Percentiles rank a stretch among this genome's conserved stretches.
phyloP scores from a whole-genome alignment of 768 basidiomycete species.

The Amanita thiersii region DNA sequence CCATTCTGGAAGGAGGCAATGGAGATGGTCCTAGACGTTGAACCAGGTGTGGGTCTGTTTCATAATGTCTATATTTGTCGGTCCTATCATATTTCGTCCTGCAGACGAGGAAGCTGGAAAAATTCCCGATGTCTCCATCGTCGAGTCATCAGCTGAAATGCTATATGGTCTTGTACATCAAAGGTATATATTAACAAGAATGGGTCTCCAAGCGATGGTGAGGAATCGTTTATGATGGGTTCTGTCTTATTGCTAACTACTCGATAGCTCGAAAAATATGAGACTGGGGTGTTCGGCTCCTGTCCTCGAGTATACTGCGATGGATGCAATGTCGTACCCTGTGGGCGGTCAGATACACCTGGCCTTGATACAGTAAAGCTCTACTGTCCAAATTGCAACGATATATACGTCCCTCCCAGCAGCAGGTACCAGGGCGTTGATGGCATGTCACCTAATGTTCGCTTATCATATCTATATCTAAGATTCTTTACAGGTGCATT shows the following conservation, averaged over 20 bases:
- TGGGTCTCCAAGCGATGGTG: constrained; percentile 93
- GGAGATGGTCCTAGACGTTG: constrained; percentile 99
- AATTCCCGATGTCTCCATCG: constrained; percentile 97
- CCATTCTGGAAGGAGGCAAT: constrained; percentile 99
- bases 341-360: constrained; percentile 91
- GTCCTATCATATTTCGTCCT: constrained; percentile 15
- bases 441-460: constrained; percentile 42
- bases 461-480: constrained; percentile 9
- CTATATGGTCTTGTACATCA: constrained; percentile 97
- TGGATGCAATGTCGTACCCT: constrained; percentile 84
- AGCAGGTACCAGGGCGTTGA: constrained; percentile 95
- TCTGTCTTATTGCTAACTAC: neutral
- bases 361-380: constrained; percentile 97
- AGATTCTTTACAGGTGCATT: constrained; percentile 67
- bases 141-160: constrained; percentile 95
- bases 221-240: constrained; percentile 14
- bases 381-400: constrained; percentile 96
- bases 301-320: constrained; percentile 96
- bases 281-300: constrained; percentile 81
- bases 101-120: constrained; percentile 88
- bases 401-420: constrained; percentile 93
- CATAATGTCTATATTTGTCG: constrained; percentile 1
- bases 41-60: constrained; percentile 68
- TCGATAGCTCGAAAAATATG: constrained; percentile 89
- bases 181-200: constrained; percentile 92